Evolutionary conservation across 768 basidiomycete genomes (phyloP), one percentile per base, ranked within the genome.

Genomic region (Multifurca ochricompacta): DNA sequence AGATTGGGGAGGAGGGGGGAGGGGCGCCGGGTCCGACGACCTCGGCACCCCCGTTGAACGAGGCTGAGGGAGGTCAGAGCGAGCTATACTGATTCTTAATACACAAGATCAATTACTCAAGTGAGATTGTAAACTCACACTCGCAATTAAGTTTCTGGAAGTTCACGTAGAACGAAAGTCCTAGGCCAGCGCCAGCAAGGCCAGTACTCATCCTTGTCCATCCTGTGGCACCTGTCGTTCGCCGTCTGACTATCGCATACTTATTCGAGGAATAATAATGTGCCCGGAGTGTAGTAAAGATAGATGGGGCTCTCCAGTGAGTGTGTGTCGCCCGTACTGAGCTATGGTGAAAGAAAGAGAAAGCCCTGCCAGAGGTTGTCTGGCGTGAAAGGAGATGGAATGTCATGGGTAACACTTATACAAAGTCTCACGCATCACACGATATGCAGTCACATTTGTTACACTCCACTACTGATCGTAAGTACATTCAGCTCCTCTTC

Each of bases 1-100:
- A n/a, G 91, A 92, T 41, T 69, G 61, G 2, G 87, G 86, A 3
- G 77, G 83, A 13, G 81, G 78, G 0, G 78, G 78, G 10, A 69
- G 63, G 3, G 53, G 57, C n/a, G 48, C 13, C 3, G 21, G 9
- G 40, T 52, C 39, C 4, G 40, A 18, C 2, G 25, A 21, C 19
- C 19, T 49, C 18, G 11, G n/a, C 18, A 35, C 35, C 23, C 21
- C 50, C 41, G 18, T 49, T 31, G 48, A 27, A 43, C n/a, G 47
- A 4, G 54, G 36, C 34, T 32, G 34, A n/a, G 53, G 16, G 7
- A 34, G 30, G 8, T 25, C 27, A 7, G 34, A 8, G 8, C 7
- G 11, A 28, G 41, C 56, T 48, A 44, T 36, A 27, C 10, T 14
- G 4, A 13, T 27, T 42, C 18, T 49, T 10, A 41, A 28, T 3